These are phyloP conservation scores for Phytophthora kernoviae DNA, from an alignment of 352 stramenopile species.

Conservation along the genomic window DNA sequence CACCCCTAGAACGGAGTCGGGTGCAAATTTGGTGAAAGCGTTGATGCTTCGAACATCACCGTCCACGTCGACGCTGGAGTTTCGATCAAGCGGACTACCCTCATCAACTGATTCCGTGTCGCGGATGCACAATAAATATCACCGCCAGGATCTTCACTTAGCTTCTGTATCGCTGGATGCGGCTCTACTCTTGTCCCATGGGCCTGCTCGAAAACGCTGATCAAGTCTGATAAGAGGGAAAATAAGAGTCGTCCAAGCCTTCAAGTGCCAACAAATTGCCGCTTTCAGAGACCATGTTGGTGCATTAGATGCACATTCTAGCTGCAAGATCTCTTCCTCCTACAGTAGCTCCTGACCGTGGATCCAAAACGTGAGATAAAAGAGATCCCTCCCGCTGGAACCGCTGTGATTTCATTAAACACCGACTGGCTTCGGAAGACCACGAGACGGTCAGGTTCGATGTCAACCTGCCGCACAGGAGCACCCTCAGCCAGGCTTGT, in stretches of 20 bases:
- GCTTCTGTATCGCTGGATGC: slow-evolving; percentile 20
- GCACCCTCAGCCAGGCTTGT: slow-evolving; percentile 34
- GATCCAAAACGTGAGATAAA: slow-evolving; percentile 85
- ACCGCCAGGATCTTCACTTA: slow-evolving; percentile 16
- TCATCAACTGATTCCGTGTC: slow-evolving; percentile 7
- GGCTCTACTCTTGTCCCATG: slow-evolving; percentile 7
- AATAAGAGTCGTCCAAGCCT: background rate
- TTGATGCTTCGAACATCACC: slow-evolving; percentile 15
- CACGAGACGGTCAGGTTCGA: slow-evolving; percentile 58
- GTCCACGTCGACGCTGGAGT: slow-evolving; percentile 2
- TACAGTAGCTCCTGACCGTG: slow-evolving; percentile 61
- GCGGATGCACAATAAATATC: slow-evolving; percentile 9
- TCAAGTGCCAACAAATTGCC: background rate
- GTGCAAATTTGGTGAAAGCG: slow-evolving; percentile 13
- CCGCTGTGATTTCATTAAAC: slow-evolving; percentile 65
- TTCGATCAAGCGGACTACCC: slow-evolving; percentile 2
- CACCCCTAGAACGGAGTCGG: slow-evolving; percentile 10
- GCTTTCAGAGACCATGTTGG: too few species aligned
- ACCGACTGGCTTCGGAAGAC: slow-evolving; percentile 74
- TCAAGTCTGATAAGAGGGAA: background rate
- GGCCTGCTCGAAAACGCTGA: background rate
- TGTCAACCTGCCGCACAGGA: slow-evolving; percentile 34
- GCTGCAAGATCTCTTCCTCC: background rate
- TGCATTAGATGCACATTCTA: background rate
- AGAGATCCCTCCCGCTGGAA: slow-evolving; percentile 38